Percentiles rank a stretch among this genome's conserved stretches.
Conservation (phyloP, 768 basidiomycete genomes). For the Coprinellus aureogranulatus region DNA sequence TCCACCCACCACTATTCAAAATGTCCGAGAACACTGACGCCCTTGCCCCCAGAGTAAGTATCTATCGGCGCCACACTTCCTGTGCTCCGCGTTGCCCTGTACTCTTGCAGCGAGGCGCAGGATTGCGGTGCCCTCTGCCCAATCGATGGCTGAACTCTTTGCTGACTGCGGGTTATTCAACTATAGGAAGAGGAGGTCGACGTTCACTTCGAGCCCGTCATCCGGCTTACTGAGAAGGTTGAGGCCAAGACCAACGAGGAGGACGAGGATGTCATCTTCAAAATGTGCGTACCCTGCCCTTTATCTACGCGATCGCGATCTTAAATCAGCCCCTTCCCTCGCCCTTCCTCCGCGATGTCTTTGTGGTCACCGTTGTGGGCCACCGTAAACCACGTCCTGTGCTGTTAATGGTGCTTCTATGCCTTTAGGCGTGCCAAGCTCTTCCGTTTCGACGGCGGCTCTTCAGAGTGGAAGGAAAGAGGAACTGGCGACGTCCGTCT, state of each 20-base stretch:
- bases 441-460: constrained; percentile 82
- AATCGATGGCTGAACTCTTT: constrained; percentile 16
- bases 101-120: constrained; percentile 4
- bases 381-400: constrained; percentile 16
- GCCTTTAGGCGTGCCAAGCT: constrained; percentile 88
- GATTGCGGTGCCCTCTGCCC: neutral
- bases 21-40: constrained; percentile 64
- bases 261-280: constrained; percentile 89
- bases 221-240: constrained; percentile 93
- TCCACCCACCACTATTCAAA: constrained; percentile 25
- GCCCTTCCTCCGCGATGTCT: no score
- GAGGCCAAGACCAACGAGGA: constrained; percentile 95
- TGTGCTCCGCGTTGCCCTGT: constrained; percentile 1
- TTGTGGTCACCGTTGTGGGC: constrained; percentile 6
- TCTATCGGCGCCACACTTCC: constrained; percentile 20
- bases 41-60: constrained; percentile 69
- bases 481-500: constrained; percentile 96
- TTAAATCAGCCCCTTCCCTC: constrained; percentile 17
- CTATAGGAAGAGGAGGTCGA: constrained; percentile 76
- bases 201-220: constrained; percentile 92
- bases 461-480: constrained; percentile 95
- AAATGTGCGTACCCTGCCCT: constrained; percentile 66
- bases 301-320: constrained; percentile 36
- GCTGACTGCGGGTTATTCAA: constrained; percentile 16
- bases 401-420: constrained; percentile 1